These are phyloP conservation scores for Pythium diclinum DNA, from an alignment of 352 stramenopile genomes.

Conservation along the genomic window DNA sequence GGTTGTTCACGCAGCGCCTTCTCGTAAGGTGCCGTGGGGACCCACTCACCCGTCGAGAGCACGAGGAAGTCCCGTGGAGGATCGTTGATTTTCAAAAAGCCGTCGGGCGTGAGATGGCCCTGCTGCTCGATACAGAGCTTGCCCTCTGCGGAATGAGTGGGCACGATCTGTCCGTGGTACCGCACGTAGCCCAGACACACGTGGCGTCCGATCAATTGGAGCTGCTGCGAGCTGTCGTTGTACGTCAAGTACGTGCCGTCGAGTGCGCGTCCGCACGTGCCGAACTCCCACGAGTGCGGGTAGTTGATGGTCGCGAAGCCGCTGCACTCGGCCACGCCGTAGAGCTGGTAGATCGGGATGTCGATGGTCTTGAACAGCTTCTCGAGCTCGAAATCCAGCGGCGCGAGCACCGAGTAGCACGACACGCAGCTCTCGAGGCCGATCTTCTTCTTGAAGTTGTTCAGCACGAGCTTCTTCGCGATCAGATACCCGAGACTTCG, in stretches of 20 bases:
- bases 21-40: constrained; percentile 66
- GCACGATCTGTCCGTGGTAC: constrained; percentile 25
- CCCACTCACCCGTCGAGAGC: constrained; percentile 70
- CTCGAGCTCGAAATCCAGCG: constrained; percentile 77
- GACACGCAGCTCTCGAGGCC: constrained; percentile 67
- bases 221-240: constrained; percentile 61
- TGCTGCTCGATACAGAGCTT: constrained; percentile 58
- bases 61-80: constrained; percentile 62
- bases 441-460: constrained; percentile 77
- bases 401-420: constrained; percentile 75
- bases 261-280: constrained; percentile 58
- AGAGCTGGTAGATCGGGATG: constrained; percentile 78
- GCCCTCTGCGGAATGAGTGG: constrained; percentile 31
- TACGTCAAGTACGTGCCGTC: constrained; percentile 54
- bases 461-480: constrained; percentile 74
- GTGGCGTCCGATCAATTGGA: constrained; percentile 63
- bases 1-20: constrained; percentile 45
- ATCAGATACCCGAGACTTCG: constrained; percentile 75
- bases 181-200: constrained; percentile 69
- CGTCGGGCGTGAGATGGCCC: constrained; percentile 62
- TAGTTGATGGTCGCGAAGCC: constrained; percentile 75
- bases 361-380: constrained; percentile 83
- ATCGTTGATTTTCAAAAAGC: constrained; percentile 72
- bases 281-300: constrained; percentile 70
- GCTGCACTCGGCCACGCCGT: constrained; percentile 59